Conservation (phyloP, 2,329 filamentous ascomycete genomes). For the Botrytis sinoallii region DNA sequence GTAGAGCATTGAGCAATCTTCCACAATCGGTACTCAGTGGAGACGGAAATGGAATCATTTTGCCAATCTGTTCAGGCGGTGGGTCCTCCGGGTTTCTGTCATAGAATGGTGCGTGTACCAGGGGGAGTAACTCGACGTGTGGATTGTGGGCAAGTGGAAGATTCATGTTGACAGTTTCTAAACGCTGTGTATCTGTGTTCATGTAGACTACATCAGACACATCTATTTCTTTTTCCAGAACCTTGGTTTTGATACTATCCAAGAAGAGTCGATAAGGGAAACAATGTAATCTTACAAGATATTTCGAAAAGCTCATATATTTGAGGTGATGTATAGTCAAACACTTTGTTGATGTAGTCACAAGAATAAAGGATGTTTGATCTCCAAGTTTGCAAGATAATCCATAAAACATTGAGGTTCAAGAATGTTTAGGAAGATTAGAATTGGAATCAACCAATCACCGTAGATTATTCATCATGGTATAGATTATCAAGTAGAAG, state of each 20-base stretch:
- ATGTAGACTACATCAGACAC: neutral
- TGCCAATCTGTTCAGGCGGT: neutral
- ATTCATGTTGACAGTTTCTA: neutral
- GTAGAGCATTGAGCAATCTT: neutral
- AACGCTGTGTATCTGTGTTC: neutral
- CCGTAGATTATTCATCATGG: neutral
- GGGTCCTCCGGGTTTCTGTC: neutral
- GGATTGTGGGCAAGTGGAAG: neutral
- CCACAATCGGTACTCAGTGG: neutral
- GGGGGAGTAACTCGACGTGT: neutral
- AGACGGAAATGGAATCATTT: neutral
- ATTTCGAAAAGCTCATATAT: neutral
- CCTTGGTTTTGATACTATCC: neutral
- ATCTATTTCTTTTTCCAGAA: neutral
- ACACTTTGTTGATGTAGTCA: neutral
- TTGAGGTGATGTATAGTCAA: neutral
- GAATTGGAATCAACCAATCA: neutral
- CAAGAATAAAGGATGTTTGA: neutral
- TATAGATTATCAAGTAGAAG: neutral
- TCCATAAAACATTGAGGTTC: neutral
- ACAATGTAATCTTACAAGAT: no score
- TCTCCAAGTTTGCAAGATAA: neutral
- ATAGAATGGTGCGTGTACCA: neutral
- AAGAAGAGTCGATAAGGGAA: rapidly evolving
- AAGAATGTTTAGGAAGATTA: no score